These are phyloP conservation scores for Fusarium protoensiforme DNA, from an alignment of 2,329 filamentous ascomycete genomes.

Conservation along the genomic window DNA sequence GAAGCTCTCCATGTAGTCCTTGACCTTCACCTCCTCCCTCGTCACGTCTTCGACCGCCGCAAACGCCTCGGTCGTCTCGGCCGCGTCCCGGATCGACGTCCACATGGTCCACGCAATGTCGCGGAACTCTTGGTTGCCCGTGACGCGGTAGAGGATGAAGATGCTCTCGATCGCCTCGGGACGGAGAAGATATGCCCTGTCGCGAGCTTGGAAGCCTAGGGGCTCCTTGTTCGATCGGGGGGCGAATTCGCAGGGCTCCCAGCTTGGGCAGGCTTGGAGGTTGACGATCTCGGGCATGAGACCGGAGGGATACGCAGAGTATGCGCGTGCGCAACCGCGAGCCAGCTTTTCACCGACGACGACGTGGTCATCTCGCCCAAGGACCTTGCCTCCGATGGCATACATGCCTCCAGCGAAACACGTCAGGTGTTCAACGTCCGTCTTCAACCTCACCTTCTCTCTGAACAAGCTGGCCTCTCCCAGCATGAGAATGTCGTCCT, in stretches of 20 bases:
- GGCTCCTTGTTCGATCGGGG: slow-evolving; percentile 12
- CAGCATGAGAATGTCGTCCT: slow-evolving; percentile 69
- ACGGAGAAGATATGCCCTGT: slow-evolving; percentile 30
- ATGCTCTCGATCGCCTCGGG: slow-evolving; percentile 80
- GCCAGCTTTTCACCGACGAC: slow-evolving; percentile 67
- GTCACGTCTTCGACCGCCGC: slow-evolving; percentile 73
- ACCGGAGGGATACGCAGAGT: slow-evolving; percentile 65
- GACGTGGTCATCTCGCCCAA: slow-evolving; percentile 62
- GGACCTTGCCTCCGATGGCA: slow-evolving; percentile 68
- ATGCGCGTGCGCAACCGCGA: slow-evolving; percentile 72
- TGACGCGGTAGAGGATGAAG: slow-evolving; percentile 81
- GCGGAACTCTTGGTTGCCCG: slow-evolving; percentile 72
- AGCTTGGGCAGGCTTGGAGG: slow-evolving; percentile 53
- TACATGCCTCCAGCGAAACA: slow-evolving; percentile 76
- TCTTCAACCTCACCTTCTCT: slow-evolving; percentile 42
- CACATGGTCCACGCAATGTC: slow-evolving; percentile 82
- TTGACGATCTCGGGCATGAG: slow-evolving; percentile 72
- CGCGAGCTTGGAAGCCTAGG: slow-evolving; percentile 30
- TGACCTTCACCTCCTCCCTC: slow-evolving; percentile 57
- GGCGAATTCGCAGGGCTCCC: slow-evolving; percentile 39
- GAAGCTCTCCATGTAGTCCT: slow-evolving; percentile 76
- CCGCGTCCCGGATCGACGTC: slow-evolving; percentile 67
- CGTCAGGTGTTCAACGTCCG: slow-evolving; percentile 64
- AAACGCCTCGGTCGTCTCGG: slow-evolving; percentile 70
- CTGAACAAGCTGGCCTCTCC: slow-evolving; percentile 55